Conservation (phyloP, 768 basidiomycete genomes). For the Naganishia antarctica region DNA sequence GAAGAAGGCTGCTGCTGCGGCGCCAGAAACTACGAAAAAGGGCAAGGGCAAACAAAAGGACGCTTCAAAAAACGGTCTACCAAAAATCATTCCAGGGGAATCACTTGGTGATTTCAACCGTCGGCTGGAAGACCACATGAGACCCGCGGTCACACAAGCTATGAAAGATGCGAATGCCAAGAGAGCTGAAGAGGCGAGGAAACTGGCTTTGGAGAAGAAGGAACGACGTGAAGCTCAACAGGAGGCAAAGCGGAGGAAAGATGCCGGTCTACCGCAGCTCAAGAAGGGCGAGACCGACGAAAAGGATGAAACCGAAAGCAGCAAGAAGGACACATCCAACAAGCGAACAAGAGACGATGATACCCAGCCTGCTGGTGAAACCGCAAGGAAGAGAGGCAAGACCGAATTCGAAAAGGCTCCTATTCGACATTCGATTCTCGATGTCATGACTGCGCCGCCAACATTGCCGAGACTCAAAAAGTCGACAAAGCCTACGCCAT, state of each 20-base stretch:
- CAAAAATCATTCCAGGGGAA: conserved; percentile 40
- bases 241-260: conserved; percentile 32
- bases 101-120: conserved; percentile 44
- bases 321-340: not conserved
- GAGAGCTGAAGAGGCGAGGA: conserved; percentile 33
- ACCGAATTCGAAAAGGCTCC: conserved; percentile 34
- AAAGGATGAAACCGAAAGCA: conserved; percentile 19
- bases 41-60: conserved; percentile 30
- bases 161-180: conserved; percentile 39
- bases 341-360: conserved; percentile 28
- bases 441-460: conserved; percentile 46
- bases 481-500: conserved; percentile 18
- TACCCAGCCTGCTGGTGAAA: conserved; percentile 21
- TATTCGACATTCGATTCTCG: conserved; percentile 35
- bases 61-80: conserved; percentile 15
- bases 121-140: conserved; percentile 40
- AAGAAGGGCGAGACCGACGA: conserved; percentile 29
- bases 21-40: conserved; percentile 26
- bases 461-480: conserved; percentile 35
- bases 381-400: conserved; percentile 7
- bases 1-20: conserved; percentile 32
- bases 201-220: conserved; percentile 33
- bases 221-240: conserved; percentile 28
- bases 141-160: conserved; percentile 41
- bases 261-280: conserved; percentile 1